Evolutionary conservation across 2,329 filamentous ascomycete genomes (phyloP).

Genomic region (Neurospora crassa): DNA sequence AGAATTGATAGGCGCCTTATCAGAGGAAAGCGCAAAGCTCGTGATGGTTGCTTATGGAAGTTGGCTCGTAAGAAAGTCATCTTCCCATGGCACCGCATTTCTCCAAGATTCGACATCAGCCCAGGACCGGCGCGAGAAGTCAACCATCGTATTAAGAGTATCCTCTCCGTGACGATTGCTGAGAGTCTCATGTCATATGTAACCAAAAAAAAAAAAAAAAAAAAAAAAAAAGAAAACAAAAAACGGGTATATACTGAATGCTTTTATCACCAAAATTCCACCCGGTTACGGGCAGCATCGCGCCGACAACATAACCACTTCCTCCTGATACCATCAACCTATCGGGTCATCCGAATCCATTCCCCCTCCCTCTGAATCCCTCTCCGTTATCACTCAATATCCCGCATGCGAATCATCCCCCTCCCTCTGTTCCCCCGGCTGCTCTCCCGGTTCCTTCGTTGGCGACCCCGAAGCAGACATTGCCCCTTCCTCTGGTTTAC

Average conservation of each 20-base stretch:
- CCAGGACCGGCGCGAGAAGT: not conserved
- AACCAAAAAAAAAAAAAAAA: not conserved
- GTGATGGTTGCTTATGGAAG: not conserved
- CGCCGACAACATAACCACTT: not conserved
- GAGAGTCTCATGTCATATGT: not conserved
- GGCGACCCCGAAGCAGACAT: not conserved
- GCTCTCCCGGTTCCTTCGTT: not conserved
- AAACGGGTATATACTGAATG: not conserved
- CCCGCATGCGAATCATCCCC: not conserved
- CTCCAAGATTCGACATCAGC: not conserved
- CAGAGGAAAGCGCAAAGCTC: not conserved
- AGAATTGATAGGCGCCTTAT: not conserved
- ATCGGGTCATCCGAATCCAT: not conserved
- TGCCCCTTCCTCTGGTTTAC: not conserved
- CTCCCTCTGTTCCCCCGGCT: not conserved
- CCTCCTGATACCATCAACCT: not conserved
- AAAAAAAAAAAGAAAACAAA: not conserved
- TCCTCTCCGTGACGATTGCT: not conserved
- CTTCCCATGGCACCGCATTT: not conserved
- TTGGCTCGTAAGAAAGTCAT: not conserved
- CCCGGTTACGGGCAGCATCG: not conserved
- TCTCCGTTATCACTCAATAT: not conserved
- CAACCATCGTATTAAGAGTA: not conserved
- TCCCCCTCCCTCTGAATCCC: not conserved
- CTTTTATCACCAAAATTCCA: not conserved